phyloP scores from a whole-genome alignment of 2,329 filamentous ascomycete genomes.

The Ophiocordyceps robertsii region DNA sequence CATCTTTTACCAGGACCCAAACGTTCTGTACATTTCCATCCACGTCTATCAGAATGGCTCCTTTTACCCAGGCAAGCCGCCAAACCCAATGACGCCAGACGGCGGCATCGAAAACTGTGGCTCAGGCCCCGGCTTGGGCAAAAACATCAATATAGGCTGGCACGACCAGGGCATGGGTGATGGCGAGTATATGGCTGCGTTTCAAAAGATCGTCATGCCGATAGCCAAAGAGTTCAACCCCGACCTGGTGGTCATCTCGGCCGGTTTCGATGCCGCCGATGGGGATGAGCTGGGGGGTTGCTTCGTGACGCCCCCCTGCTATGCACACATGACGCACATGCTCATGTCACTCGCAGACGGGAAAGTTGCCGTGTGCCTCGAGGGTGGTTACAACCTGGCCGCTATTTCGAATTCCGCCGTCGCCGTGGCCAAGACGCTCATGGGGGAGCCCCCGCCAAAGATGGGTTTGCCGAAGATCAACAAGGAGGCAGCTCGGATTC shows the following conservation, averaged over 20 bases:
- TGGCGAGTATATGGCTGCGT: conserved; percentile 91
- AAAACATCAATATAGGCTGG: conserved; percentile 56
- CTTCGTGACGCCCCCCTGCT: conserved; percentile 80
- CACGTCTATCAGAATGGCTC: conserved; percentile 74
- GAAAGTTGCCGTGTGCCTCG: conserved; percentile 82
- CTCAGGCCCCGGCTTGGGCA: conserved; percentile 38
- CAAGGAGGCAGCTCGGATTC: conserved; percentile 39
- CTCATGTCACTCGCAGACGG: conserved; percentile 87
- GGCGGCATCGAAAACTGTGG: conserved; percentile 49
- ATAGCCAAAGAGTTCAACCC: conserved; percentile 89
- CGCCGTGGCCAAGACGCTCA: conserved; percentile 80
- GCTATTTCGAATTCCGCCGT: conserved; percentile 89
- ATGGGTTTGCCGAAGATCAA: conserved; percentile 43
- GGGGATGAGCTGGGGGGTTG: conserved; percentile 89
- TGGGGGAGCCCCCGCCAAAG: conserved; percentile 77
- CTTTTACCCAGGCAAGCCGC: conserved; percentile 68
- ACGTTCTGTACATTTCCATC: conserved; percentile 88
- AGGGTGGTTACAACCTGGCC: conserved; percentile 88
- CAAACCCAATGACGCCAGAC: conserved; percentile 42
- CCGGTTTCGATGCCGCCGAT: conserved; percentile 89
- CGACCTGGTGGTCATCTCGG: conserved; percentile 87
- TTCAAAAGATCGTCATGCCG: conserved; percentile 92
- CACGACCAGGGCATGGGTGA: conserved; percentile 75
- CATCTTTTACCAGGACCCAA: conserved; percentile 89
- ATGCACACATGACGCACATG: conserved; percentile 99